Evolutionary conservation across 805 yeast genomes (phyloP), one percentile per base, ranked within the genome.

Genomic region (Hanseniaspora guilliermondii): DNA sequence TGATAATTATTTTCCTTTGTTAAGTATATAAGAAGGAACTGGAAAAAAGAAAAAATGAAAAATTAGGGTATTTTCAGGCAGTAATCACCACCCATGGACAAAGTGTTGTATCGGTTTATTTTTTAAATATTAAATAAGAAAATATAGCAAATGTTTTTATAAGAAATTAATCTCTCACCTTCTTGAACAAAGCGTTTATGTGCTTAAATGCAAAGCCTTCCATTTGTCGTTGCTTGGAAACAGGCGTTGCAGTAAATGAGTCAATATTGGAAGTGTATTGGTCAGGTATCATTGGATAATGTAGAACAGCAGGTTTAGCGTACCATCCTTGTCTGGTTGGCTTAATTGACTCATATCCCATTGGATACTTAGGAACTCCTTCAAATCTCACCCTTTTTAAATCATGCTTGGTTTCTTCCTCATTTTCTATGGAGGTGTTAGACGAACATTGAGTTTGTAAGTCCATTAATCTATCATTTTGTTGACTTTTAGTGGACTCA

Each of bases 241-340:
- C 50, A 17, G 35, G 45, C n/a, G 48, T 36, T 4, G 40, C 36
- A n/a, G 27, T 38, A 1, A 30, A 45, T 7, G 40, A 22, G 8
- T 37, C 35, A 19, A 46, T 52, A 49, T 9, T 45, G 58, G 62
- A 19, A 53, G 53, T 21, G 19, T 33, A 37, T 7, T 19, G 8
- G 2, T 63, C 59, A 19, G 69, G 67, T 8, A 63, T 61, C 33
- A 69, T 65, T 1, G 69, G 67, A 47, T 67, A 67, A 49, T 65
- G 66, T 16, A 68, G 49, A 4, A 65, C 64, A 6, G 67, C 64
- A 0, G 71, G 71, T 35, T 68, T 68, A 49, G 64, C 65, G 55
- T 66, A 67, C 71, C 71, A 68, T 1, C 71, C 70, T 46, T 61
- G 61, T 47, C 61, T 65, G 27, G 63, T 66, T 2, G 71, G 70